Evolutionary conservation across 768 basidiomycete genomes (phyloP).

Genomic region (Lanmaoa pseudosensibilis): DNA sequence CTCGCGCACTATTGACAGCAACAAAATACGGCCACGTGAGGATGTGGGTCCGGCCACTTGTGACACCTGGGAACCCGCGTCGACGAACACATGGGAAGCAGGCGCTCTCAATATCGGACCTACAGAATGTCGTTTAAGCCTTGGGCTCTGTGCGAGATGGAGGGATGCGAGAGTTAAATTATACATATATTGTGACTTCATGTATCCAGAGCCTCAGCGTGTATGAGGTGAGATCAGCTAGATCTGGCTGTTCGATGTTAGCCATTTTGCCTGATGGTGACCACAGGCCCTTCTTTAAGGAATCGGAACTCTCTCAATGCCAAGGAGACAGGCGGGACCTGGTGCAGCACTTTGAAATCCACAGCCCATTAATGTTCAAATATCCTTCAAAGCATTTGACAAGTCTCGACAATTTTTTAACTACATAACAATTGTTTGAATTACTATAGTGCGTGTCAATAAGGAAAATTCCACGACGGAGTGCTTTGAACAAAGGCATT

Average conservation of each 20-base stretch:
- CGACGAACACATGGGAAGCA: slow-evolving; percentile 33
- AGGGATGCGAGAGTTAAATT: slow-evolving; percentile 9
- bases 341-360: not conserved
- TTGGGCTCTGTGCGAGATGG: not conserved
- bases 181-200: slow-evolving; percentile 11
- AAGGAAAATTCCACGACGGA: not conserved
- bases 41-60: slow-evolving; percentile 80
- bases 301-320: not conserved
- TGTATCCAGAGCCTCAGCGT: not conserved
- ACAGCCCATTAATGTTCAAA: not conserved
- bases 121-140: slow-evolving; percentile 27
- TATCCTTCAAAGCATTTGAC: not conserved
- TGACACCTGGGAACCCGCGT: slow-evolving; percentile 30
- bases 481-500: not conserved
- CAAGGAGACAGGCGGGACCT: not conserved
- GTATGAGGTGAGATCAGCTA: not conserved
- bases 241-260: not conserved
- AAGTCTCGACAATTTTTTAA: not conserved
- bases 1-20: slow-evolving; percentile 75
- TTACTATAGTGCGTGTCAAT: too few relatives aligned
- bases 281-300: not conserved
- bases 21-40: slow-evolving; percentile 76
- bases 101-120: slow-evolving; percentile 31
- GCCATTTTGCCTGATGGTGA: not conserved
- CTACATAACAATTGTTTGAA: not conserved